Evolutionary conservation across 345 rosid genomes (phyloP).

Genomic region (Hypericum androsaemum): DNA sequence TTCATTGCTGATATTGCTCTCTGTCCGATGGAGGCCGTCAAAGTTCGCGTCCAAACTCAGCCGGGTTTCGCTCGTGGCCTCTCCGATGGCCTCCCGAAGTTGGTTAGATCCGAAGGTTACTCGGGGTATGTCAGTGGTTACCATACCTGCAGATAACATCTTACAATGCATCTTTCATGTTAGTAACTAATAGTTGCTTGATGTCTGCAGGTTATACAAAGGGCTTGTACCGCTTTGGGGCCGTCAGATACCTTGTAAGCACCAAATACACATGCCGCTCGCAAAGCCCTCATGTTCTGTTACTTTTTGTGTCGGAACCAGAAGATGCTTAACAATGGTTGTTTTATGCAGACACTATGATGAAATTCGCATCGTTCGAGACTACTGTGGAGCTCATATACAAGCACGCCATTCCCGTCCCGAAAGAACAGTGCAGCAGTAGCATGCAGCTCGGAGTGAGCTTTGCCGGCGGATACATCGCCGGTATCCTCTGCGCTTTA

Average conservation of each 20-base stretch:
- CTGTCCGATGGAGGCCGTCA: constrained; percentile 99
- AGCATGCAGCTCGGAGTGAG: constrained; percentile 78
- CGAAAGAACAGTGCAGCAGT: constrained; percentile 85
- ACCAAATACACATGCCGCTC: not conserved
- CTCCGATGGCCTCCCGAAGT: constrained; percentile 91
- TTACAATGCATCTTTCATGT: no score
- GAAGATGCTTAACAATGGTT: not conserved
- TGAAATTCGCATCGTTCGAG: constrained; percentile 97
- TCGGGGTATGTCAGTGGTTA: constrained; percentile 47
- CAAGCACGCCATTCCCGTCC: constrained; percentile 72
- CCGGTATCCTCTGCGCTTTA: constrained; percentile 82
- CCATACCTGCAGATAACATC: no score
- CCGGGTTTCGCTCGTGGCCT: constrained; percentile 97
- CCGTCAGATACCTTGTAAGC: constrained; percentile 98
- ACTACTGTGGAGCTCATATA: constrained; percentile 83
- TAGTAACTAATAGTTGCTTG: not conserved
- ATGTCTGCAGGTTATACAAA: constrained; percentile 65
- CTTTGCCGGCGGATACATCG: constrained; percentile 89
- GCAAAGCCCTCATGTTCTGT: not conserved
- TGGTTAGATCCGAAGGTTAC: constrained; percentile 75
- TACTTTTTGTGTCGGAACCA: not conserved
- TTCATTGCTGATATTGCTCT: constrained; percentile 85
- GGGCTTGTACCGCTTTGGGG: constrained; percentile 98
- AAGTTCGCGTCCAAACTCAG: constrained; percentile 98
- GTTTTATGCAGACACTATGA: constrained; percentile 72